Evolutionary conservation across 2,329 filamentous ascomycete species (phyloP).

Genomic region (Fusarium protoensiforme): DNA sequence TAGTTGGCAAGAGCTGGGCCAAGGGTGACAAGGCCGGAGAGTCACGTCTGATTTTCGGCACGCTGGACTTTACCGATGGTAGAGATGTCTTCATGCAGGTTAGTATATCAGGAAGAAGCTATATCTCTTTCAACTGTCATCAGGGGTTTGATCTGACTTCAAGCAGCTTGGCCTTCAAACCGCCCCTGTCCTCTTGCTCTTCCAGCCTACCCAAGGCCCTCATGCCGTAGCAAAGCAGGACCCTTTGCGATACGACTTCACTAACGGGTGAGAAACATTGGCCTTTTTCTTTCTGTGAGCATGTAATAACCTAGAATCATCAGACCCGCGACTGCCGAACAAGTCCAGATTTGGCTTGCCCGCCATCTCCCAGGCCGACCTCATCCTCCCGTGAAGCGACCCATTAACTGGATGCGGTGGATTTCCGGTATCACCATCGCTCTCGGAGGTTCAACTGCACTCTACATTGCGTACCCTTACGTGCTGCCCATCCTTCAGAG

Average conservation of each 20-base stretch:
- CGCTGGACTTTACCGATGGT: slow-evolving; percentile 88
- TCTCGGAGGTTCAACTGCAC: slow-evolving; percentile 75
- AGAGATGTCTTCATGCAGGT: slow-evolving; percentile 89
- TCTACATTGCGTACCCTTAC: slow-evolving; percentile 80
- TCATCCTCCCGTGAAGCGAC: slow-evolving; percentile 81
- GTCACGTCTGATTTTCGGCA: slow-evolving; percentile 81
- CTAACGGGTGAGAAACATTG: slow-evolving; percentile 69
- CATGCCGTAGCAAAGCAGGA: slow-evolving; percentile 76
- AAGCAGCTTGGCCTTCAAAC: slow-evolving; percentile 89
- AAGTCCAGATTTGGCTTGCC: slow-evolving; percentile 81
- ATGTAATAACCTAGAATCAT: background rate
- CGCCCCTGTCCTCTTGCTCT: slow-evolving; percentile 88
- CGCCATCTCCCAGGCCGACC: slow-evolving; percentile 82
- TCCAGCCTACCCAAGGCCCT: slow-evolving; percentile 85
- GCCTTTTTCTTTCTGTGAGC: background rate
- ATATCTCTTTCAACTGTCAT: background rate
- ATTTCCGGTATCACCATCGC: slow-evolving; percentile 74
- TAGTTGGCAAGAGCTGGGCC: slow-evolving; percentile 86
- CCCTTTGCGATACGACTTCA: slow-evolving; percentile 87
- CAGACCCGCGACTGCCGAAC: slow-evolving; percentile 80
- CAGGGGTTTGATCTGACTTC: slow-evolving; percentile 12
- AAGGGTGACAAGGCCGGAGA: slow-evolving; percentile 83
- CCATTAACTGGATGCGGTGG: slow-evolving; percentile 87
- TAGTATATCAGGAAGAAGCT: slow-evolving; percentile 1
- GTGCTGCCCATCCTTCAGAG: slow-evolving; percentile 85